Base-by-base conservation (phyloP, 2,329 filamentous ascomycete genomes). In the Trichoderma atrobrunneum region DNA sequence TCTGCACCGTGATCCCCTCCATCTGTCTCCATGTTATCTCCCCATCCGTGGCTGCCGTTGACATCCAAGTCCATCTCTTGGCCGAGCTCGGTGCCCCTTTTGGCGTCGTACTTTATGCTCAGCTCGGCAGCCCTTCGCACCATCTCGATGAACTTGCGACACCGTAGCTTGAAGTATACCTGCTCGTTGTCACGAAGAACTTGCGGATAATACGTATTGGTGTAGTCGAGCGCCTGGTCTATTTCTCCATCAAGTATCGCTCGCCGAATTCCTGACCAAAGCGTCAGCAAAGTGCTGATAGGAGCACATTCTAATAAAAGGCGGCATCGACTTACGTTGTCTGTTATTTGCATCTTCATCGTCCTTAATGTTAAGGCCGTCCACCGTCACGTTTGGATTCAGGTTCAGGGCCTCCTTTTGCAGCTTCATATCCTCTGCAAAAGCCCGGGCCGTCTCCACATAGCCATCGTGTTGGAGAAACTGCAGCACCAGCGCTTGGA, bases 391-490 rank as follows among this genome's bases (percentile, higher is more conserved):
- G 62, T 81, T 81, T 48, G 88, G 82, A 70, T 89, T 88, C 57
- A 89, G 85, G 74, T 87, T 88, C 71, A 97, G 82, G 10, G 92
- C 90, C 77, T 88, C 85, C 76, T 92, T 91, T 79, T 97, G 93
- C 18, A 87, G 84, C 69, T 89, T 87, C 30, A 97, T 90, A 78
- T 98, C 95, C 76, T 92, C 87, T 4, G 93, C 90, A 84, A 99
- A 98, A 0, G 93, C 94, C 74, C 91, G 89, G 10, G 95, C 95
- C 0, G 95, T 97, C 76, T 98, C 95, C 8, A 98, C 92, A 76
- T 98, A 98, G 72, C 96, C 96, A 77, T 98, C 96, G 76, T 98
- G 95, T 48, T 95, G 93, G 16, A 99, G 85, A 76, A 97, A 98
- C 81, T 98, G 95, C 51, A 94, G 87, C 21, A 91, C 87, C 71